Base-by-base conservation (phyloP, 192 early-diverging fungal genomes). In the Podila epicladia region DNA sequence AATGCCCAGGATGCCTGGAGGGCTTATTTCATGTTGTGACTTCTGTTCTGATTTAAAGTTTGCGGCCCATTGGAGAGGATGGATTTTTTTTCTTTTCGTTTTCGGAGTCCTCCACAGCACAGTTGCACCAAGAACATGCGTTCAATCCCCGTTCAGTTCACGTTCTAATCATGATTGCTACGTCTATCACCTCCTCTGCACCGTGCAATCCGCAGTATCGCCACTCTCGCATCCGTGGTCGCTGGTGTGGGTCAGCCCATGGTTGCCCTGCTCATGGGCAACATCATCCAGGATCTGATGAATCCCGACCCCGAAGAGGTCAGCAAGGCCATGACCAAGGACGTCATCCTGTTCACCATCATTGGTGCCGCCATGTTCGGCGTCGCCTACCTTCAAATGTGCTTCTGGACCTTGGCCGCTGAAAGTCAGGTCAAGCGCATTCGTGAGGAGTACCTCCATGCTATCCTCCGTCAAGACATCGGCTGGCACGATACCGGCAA, bases 401-500 rank as follows among this genome's bases (percentile, higher is more conserved):
- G 88, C 22, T 86, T 86, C 65, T 94, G 87, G 87, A 87, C 92
- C 38, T 73, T 86, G 3, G 82, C 91, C 22, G 89, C 88, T 48
- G 91, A 91, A 71, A 82, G 72, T 28, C 88, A 87, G 63, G 77
- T 83, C 55, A 84, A 80, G 64, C 71, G 71, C 26, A 91, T 97
- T 53, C 87, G 96, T 13, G 89, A 94, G 72, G 62, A 62, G 15
- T 98, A 97, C 69, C 85, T 97, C 31, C 84, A 85, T 33, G 82
- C 93, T 2, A 91, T 97, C 60, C 85, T 98, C 66, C 86, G 94
- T 51, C 96, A 97, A 78, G 92, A 97, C 37, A 90, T 95, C 69
- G 93, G 91, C 24, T 98, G 94, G 91, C 97, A 97, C 74, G 97
- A 98, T 67, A 87, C 86, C 26, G 85, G 84, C 59, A 89, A 90